Base-by-base conservation (phyloP, 148 eudicot genomes). In the Rhododendron ovatum region DNA sequence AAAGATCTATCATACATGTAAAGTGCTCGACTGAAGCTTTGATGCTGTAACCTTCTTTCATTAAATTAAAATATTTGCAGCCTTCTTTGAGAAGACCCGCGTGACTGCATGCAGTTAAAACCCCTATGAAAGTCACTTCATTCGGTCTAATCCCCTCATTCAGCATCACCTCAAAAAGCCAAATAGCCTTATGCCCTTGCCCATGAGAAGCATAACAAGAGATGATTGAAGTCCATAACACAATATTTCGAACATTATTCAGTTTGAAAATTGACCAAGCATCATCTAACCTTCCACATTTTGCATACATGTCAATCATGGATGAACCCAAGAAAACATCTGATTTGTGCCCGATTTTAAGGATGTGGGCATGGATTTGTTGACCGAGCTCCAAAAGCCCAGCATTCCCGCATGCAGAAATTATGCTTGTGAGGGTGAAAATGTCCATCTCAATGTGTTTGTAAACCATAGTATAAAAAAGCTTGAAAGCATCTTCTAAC, bases 241-340 rank as follows among this genome's bases (percentile, higher is more conserved):
- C 93, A 45, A 89, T 85, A 87, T 96, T 96, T 61, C 91, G 87
- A 69, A 87, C 84, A 47, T 82, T 65, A n/a, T 87, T 71, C 71
- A 91, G 89, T 75, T 71, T 69, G 51, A 96, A 96, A 77, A 92
- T 79, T 55, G 84, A 87, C 87, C 85, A 90, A 78, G 98, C 94
- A 78, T 90, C 89, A 74, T 90, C 88, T 86, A 95, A 85, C 86
- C 88, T 90, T 85, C 98, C 99, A 90, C 98, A 94, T 90, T 95
- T 96, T 20, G 93, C 91, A 80, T 96, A 96, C 99, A 95, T 95
- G 87, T 96, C 95, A 84, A 96, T 91, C 94, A 95, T 89, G 41
- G 98, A 90, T 37, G 98, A 93, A 85, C 85, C 78, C 79, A 94
- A 85, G 78, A 91, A 83, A 53, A 92, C 80, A 92, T 96, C 96